These are phyloP conservation scores for Phascolomyces articulosus DNA, from an alignment of 371 early-diverging fungal species.

Conservation along the genomic window DNA sequence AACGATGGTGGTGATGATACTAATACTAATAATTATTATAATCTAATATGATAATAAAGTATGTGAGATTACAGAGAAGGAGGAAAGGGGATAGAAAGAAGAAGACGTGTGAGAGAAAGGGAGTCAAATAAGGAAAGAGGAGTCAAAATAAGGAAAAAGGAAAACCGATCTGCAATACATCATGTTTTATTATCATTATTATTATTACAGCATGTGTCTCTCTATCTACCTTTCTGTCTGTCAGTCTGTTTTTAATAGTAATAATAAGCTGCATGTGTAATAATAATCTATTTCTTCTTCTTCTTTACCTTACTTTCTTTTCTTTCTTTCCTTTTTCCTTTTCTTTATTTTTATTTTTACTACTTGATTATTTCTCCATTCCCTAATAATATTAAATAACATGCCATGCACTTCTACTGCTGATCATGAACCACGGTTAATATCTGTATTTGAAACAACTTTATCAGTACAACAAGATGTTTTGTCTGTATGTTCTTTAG, in stretches of 20 bases:
- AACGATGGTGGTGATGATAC: no score
- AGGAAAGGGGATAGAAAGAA: no score
- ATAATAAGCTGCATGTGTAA: no score
- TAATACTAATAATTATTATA: no score
- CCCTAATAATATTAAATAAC: not conserved
- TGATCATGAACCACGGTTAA: slow-evolving; percentile 17
- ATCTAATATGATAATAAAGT: no score
- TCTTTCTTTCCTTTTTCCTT: not conserved
- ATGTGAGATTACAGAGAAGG: no score
- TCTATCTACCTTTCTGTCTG: no score
- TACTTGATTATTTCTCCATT: not conserved
- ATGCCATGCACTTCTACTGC: slow-evolving; percentile 18
- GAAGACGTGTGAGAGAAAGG: no score
- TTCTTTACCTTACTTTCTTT: not conserved
- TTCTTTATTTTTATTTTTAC: not conserved
- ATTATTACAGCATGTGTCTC: not conserved
- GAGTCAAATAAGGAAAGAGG: not conserved
- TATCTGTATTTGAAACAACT: slow-evolving; percentile 48
- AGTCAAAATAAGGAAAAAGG: not conserved
- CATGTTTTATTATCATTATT: not conserved
- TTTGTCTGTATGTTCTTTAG: slow-evolving; percentile 27
- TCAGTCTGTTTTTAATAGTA: no score
- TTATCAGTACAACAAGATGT: slow-evolving; percentile 34
- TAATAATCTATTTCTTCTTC: no score
- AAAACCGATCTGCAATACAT: no score